These are phyloP conservation scores for Lactifluus hygrophoroides DNA, from an alignment of 768 basidiomycete species.

Conservation along the genomic window DNA sequence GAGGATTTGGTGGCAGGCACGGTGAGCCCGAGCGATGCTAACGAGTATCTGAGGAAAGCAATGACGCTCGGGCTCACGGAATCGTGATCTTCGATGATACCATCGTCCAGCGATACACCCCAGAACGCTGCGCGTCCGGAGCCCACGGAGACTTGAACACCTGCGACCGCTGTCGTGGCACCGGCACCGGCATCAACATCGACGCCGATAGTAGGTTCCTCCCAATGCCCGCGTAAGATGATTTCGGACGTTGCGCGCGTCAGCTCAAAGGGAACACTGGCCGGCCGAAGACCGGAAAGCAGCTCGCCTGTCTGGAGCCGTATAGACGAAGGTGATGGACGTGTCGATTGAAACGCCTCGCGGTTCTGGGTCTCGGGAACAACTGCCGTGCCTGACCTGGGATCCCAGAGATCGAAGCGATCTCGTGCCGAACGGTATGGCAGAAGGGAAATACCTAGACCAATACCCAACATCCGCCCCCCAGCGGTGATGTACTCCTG, in stretches of 20 bases:
- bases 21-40: slow-evolving; percentile 27
- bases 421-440: slow-evolving; percentile 28
- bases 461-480: slow-evolving; percentile 62
- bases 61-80: not conserved
- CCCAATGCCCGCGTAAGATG: slow-evolving; percentile 5
- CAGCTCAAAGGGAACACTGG: slow-evolving; percentile 2
- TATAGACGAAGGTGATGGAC: not conserved
- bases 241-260: not conserved
- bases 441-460: slow-evolving; percentile 46
- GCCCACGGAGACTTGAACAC: slow-evolving; percentile 11
- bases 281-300: slow-evolving; percentile 7
- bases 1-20: slow-evolving; percentile 22
- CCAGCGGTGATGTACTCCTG: slow-evolving; percentile 55
- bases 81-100: not conserved
- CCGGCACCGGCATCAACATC: not conserved
- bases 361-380: slow-evolving; percentile 3
- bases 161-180: not conserved
- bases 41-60: slow-evolving; percentile 6
- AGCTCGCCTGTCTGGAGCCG: not conserved
- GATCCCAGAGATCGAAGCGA: slow-evolving; percentile 29
- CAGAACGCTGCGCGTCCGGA: slow-evolving; percentile 13
- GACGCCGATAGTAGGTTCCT: not conserved
- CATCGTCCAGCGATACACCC: slow-evolving; percentile 7
- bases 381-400: slow-evolving; percentile 27
- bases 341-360: not conserved